These are phyloP conservation scores for Pythium plurisporium DNA, from an alignment of 352 stramenopile genomes.

Conservation along the genomic window DNA sequence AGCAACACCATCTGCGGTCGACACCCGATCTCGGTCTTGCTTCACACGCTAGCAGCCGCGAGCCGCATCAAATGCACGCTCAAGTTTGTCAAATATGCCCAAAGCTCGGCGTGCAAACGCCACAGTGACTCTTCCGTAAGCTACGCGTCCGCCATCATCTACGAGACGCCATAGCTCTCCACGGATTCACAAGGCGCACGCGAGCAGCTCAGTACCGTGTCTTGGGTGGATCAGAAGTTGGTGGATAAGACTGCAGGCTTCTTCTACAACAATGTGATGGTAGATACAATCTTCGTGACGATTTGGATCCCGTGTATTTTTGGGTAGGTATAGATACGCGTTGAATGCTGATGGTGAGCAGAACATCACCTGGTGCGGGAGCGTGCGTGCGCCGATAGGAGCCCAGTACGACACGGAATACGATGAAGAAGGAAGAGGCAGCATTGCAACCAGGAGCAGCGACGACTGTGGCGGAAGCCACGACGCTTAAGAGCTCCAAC, in stretches of 20 bases:
- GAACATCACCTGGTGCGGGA: too few relatives aligned
- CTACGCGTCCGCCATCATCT: constrained; percentile 92
- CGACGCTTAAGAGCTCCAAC: not conserved
- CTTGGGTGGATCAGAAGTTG: too few relatives aligned
- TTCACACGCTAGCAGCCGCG: constrained; percentile 54
- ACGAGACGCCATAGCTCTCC: constrained; percentile 36
- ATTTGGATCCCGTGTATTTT: too few relatives aligned
- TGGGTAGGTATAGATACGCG: too few relatives aligned
- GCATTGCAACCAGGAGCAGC: not conserved
- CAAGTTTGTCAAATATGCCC: constrained; percentile 92
- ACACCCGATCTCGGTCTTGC: constrained; percentile 90
- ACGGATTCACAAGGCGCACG: too few relatives aligned
- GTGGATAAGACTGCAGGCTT: too few relatives aligned
- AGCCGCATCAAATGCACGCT: constrained; percentile 67
- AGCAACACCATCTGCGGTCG: constrained; percentile 97
- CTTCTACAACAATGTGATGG: too few relatives aligned
- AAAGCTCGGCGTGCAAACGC: constrained; percentile 85
- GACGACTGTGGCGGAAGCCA: not conserved
- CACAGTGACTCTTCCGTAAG: constrained; percentile 91
- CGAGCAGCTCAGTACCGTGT: too few relatives aligned
- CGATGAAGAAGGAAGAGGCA: not conserved
- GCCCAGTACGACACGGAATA: too few relatives aligned
- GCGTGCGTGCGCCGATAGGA: too few relatives aligned
- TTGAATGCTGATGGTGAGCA: too few relatives aligned
- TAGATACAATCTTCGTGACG: too few relatives aligned